These are phyloP conservation scores for Neurospora sp. DNA, from an alignment of 495 filamentous ascomycete species.

Conservation along the genomic window DNA sequence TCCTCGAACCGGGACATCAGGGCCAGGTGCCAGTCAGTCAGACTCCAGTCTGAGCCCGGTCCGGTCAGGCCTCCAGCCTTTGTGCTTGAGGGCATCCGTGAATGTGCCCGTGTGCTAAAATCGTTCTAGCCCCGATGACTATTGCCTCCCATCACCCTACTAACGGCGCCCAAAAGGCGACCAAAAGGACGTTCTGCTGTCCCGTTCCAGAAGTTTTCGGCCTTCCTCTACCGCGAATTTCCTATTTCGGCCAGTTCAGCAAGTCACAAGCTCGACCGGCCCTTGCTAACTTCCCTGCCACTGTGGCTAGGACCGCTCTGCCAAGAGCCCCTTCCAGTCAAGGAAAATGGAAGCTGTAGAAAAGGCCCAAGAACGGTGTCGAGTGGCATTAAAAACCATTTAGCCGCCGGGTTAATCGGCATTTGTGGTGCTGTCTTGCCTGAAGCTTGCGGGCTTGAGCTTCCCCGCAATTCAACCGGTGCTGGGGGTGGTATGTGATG, in stretches of 20 bases:
- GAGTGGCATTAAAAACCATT: slow-evolving; percentile 2
- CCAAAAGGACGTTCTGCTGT: not conserved
- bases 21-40: too few species aligned
- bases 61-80: not conserved
- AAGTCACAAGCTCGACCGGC: not conserved
- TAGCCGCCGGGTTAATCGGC: slow-evolving; percentile 17
- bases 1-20: too few species aligned
- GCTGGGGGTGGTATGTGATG: not conserved
- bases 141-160: not conserved
- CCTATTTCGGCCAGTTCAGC: not conserved
- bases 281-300: not conserved
- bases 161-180: too few species aligned
- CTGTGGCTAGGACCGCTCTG: not conserved
- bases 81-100: not conserved
- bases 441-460: not conserved
- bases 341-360: too few species aligned
- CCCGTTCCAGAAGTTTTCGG: not conserved
- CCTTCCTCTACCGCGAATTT: not conserved
- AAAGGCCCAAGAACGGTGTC: too few species aligned
- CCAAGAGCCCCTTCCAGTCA: too few species aligned
- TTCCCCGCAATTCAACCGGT: not conserved
- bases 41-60: not conserved
- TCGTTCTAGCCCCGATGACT: not conserved
- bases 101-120: not conserved
- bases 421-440: slow-evolving; percentile 4